Conservation (phyloP, 1,284 basidiomycete genomes). For the Ustilago crameri region DNA sequence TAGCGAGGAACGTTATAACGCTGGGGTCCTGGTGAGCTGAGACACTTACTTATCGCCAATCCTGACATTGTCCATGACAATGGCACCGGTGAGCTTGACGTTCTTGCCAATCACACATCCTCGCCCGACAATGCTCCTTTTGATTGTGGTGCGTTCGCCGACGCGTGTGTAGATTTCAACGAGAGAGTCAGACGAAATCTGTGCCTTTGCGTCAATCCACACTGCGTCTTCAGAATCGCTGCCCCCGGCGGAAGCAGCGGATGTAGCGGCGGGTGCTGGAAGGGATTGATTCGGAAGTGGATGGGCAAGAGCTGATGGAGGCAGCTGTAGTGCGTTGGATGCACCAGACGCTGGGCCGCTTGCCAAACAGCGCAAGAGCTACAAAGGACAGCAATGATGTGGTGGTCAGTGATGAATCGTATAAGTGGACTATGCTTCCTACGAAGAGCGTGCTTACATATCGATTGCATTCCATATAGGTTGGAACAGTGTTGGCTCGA, state of each 20-base stretch:
- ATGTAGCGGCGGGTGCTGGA: conserved; percentile 13
- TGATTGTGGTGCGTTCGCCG: conserved; percentile 85
- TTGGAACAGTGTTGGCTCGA: conserved; percentile 83
- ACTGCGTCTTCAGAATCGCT: neutral
- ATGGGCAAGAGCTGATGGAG: conserved; percentile 36
- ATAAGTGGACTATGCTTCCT: no score
- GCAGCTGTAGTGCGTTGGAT: conserved; percentile 2
- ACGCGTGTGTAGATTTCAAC: conserved; percentile 84
- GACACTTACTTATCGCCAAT: conserved; percentile 81
- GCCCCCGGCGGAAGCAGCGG: conserved; percentile 1
- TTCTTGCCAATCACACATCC: conserved; percentile 89
- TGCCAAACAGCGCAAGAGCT: conserved; percentile 38
- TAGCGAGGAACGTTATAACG: neutral
- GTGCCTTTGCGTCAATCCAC: conserved; percentile 77
- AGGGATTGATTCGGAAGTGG: conserved; percentile 39
- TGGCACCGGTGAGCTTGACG: conserved; percentile 84
- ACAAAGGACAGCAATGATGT: neutral
- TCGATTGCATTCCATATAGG: conserved; percentile 85
- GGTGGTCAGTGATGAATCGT: no score
- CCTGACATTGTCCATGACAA: conserved; percentile 88
- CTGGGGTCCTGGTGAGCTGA: no score
- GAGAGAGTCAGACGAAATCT: conserved; percentile 85
- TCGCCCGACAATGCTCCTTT: conserved; percentile 85
- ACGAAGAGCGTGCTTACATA: no score
- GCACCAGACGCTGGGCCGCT: conserved; percentile 10